Evolutionary conservation across 2,329 filamentous ascomycete species (phyloP).

Genomic region (Thelonectria blattea): DNA sequence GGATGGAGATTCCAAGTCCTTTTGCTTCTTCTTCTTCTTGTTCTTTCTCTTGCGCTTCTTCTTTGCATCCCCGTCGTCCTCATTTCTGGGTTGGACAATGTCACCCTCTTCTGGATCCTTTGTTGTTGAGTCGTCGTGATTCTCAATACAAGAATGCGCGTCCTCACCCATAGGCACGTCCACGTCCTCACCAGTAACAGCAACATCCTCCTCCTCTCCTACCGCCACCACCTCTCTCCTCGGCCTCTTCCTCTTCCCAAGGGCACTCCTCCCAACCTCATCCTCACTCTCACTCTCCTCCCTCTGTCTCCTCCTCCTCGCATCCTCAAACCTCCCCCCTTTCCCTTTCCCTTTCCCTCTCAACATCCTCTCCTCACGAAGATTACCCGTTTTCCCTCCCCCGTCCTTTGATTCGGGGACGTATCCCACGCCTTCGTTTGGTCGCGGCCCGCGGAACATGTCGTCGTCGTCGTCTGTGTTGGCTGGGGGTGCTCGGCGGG

Average conservation of each 20-base stretch:
- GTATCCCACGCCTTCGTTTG: slow-evolving; percentile 52
- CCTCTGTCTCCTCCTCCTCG: slow-evolving; percentile 21
- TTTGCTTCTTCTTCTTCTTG: slow-evolving; percentile 40
- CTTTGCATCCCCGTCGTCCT: slow-evolving; percentile 7
- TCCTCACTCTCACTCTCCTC: slow-evolving; percentile 46
- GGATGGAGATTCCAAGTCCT: slow-evolving; percentile 16
- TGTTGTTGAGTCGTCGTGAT: slow-evolving; percentile 5
- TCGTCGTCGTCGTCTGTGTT: slow-evolving; percentile 38
- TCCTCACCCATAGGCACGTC: slow-evolving; percentile 10
- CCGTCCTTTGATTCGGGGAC: slow-evolving; percentile 36
- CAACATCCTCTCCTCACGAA: slow-evolving; percentile 40
- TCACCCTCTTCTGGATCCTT: slow-evolving; percentile 30
- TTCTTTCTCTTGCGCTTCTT: slow-evolving; percentile 36
- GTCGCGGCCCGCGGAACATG: slow-evolving; percentile 30
- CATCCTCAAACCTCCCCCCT: slow-evolving; percentile 14
- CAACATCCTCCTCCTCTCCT: background rate
- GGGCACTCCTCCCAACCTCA: slow-evolving; percentile 45
- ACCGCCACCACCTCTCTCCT: slow-evolving; percentile 22
- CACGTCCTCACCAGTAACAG: slow-evolving; percentile 16
- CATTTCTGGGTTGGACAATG: slow-evolving; percentile 25
- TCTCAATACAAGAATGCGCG: slow-evolving; percentile 26
- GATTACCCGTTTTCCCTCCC: slow-evolving; percentile 31
- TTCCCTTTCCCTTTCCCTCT: slow-evolving; percentile 41
- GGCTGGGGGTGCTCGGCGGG: slow-evolving; percentile 6
- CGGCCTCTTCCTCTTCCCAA: slow-evolving; percentile 48